phyloP scores from a whole-genome alignment of 352 stramenopile species.

The Pythium dissotocum region DNA sequence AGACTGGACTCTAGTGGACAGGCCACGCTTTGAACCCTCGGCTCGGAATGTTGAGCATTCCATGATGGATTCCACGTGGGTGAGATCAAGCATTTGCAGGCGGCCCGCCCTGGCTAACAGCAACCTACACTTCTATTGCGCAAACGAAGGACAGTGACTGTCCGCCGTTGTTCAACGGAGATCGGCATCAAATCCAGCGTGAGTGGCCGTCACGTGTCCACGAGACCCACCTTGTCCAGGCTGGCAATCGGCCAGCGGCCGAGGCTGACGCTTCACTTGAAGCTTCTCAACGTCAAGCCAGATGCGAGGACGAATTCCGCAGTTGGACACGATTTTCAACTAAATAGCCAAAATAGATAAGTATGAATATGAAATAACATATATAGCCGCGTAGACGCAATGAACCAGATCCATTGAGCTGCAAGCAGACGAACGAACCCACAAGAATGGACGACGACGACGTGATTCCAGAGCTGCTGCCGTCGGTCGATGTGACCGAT shows the following conservation, averaged over 20 bases:
- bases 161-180: too few species aligned
- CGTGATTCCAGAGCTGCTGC: conserved; percentile 23
- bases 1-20: not conserved
- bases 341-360: too few species aligned
- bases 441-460: conserved; percentile 20
- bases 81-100: not conserved
- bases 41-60: not conserved
- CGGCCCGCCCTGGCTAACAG: not conserved
- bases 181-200: not conserved
- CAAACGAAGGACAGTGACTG: not conserved
- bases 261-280: too few species aligned
- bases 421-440: not conserved
- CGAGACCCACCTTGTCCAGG: not conserved
- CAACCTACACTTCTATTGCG: not conserved
- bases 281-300: too few species aligned
- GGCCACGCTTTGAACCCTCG: not conserved
- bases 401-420: not conserved
- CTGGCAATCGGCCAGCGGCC: not conserved
- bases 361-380: too few species aligned
- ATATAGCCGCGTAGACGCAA: not conserved
- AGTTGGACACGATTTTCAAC: too few species aligned
- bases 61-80: not conserved
- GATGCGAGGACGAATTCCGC: too few species aligned
- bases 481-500: not conserved
- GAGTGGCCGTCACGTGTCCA: not conserved